phyloP scores from a whole-genome alignment of 2,329 filamentous ascomycete genomes.

The Aspergillus pseudoterreus region DNA sequence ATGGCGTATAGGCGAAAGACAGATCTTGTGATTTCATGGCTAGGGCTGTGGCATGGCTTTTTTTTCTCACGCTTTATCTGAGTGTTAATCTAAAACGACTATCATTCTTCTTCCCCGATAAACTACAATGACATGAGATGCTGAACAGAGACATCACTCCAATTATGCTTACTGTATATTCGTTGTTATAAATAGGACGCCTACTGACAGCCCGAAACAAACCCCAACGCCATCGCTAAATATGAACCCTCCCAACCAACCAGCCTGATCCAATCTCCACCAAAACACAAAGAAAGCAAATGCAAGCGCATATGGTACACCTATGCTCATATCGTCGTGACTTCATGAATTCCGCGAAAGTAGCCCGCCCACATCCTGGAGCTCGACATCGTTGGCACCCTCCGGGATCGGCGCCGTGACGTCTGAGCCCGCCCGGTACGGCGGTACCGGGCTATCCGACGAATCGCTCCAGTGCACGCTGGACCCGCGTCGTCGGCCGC shows the following conservation, averaged over 20 bases:
- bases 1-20: slow-evolving; percentile 37
- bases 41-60: slow-evolving; percentile 14
- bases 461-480: slow-evolving; percentile 16
- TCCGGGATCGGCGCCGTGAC: slow-evolving; percentile 13
- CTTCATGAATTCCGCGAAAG: slow-evolving; percentile 18
- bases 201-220: background rate
- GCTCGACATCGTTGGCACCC: slow-evolving; percentile 23
- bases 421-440: slow-evolving; percentile 19
- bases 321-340: background rate
- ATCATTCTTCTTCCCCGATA: slow-evolving; percentile 4
- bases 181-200: no score
- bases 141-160: background rate
- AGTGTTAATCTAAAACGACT: slow-evolving; percentile 9
- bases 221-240: slow-evolving; percentile 14
- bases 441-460: slow-evolving; percentile 14
- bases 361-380: slow-evolving; percentile 45
- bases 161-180: no score
- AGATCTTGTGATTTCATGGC: slow-evolving; percentile 12
- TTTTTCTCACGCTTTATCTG: slow-evolving; percentile 8
- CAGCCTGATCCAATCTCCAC: no score
- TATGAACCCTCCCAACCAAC: background rate
- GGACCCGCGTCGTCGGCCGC: slow-evolving; percentile 10
- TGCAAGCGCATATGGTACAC: background rate
- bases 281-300: no score
- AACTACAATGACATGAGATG: slow-evolving; percentile 5